Evolutionary conservation across 768 basidiomycete species (phyloP), one percentile per base, ranked within the genome.

Genomic region (Suillus plorans): DNA sequence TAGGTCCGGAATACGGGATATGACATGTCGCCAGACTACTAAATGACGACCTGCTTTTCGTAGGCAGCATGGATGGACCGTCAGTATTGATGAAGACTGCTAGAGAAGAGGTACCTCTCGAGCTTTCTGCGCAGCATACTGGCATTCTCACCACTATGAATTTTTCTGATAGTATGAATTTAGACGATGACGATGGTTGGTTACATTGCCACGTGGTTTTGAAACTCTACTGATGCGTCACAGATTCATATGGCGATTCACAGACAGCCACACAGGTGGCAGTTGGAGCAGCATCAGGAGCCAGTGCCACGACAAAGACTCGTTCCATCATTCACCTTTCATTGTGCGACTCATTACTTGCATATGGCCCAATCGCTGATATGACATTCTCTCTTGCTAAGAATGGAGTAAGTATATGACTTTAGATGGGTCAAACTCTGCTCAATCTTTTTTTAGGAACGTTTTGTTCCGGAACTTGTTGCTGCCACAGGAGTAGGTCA

Each of bases 51-150:
- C 77, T 86, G 77, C 56, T 89, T 3, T 95, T 97, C 69, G 80
- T 97, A 10, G 95, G 92, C 16, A 95, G 93, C 69, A 82, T 86
- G 0, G 88, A 86, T n/a, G 95, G 94, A 0, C 89, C 93, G 1
- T 92, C 92, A 0, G 85, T 90, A 0, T 73, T 99, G 3, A 74
- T 94, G 20, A 86, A 84, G 70, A 82, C 89, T 1, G 80, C 82
- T 5, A 85, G 86, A 68, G 88, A 89, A 73, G 89, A 87, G 58
- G 69, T 84, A 16, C 75, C 82, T 5, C 77, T 79, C 12, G 79
- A 80, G 28, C 82, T 81, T 41, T 77, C 80, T 18, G 81, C 79
- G 47, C 81, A 80, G 62, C 80, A 81, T 42, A 73, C 72, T 42
- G 71, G 70, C 61, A 74, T 79, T 34, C 70, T 79, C 42, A 79